A percentile compares a stretch with the other conserved stretches of the same genome.
phyloP scores from a whole-genome alignment of 306 rosid genomes.

The Rosa rugosa region DNA sequence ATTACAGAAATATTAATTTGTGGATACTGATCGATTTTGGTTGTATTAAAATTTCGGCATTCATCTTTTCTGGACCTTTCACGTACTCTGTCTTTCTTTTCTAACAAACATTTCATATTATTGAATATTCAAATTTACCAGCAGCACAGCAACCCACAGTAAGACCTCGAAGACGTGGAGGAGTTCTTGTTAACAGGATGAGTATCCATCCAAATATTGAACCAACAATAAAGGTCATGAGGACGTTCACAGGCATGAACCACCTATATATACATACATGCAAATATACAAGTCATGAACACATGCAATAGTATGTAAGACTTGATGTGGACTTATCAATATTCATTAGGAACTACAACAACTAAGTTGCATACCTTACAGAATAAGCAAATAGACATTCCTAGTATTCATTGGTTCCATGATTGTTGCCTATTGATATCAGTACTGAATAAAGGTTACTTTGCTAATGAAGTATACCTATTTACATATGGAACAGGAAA shows the following conservation, averaged over 20 bases:
- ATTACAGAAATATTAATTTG: neutral
- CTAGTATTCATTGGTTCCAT: no score
- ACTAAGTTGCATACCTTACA: no score
- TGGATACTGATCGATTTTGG: neutral
- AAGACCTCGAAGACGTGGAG: constrained; percentile 52
- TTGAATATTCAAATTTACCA: constrained; percentile 22
- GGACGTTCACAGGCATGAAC: constrained; percentile 56
- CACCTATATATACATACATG: constrained; percentile 29
- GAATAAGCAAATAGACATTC: no score
- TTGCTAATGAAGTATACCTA: no score
- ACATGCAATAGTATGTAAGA: neutral
- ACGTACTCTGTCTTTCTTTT: neutral
- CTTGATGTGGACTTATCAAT: no score
- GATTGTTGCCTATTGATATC: no score
- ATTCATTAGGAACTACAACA: no score
- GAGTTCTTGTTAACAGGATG: constrained; percentile 41
- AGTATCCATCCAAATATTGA: constrained; percentile 52
- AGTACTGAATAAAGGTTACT: no score
- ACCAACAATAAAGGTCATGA: constrained; percentile 48
- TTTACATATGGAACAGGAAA: no score
- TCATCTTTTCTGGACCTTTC: neutral
- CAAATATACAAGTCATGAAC: neutral
- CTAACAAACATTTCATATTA: neutral
- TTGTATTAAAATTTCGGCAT: neutral
- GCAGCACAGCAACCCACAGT: constrained; percentile 59